Percentiles rank a stretch among this genome's conserved stretches.
These are phyloP conservation scores for Nannizziopsis arthrosporioides DNA, from an alignment of 2,329 filamentous ascomycete genomes.

Conservation along the genomic window DNA sequence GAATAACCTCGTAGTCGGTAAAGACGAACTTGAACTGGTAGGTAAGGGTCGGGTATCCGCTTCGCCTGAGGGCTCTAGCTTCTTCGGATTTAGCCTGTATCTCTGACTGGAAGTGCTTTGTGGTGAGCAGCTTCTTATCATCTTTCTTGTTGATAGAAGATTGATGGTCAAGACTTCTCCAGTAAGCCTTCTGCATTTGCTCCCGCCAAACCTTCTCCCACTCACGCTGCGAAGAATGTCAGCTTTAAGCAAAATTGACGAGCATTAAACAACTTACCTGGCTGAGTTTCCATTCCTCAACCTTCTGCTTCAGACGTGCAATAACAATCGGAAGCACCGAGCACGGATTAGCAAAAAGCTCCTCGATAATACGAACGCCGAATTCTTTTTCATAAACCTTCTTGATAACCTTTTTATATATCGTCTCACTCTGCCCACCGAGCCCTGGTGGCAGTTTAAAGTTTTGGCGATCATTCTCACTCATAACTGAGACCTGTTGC, in stretches of 20 bases:
- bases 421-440: slow-evolving; percentile 86
- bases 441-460: slow-evolving; percentile 76
- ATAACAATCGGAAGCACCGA: slow-evolving; percentile 81
- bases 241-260: neutral
- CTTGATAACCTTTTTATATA: slow-evolving; percentile 94
- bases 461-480: slow-evolving; percentile 54
- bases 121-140: slow-evolving; percentile 84
- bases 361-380: slow-evolving; percentile 72
- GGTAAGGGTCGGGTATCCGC: slow-evolving; percentile 48
- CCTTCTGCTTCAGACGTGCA: slow-evolving; percentile 82
- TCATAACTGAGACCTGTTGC: slow-evolving; percentile 75
- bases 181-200: slow-evolving; percentile 88
- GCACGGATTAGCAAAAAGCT: slow-evolving; percentile 74
- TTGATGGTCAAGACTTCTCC: slow-evolving; percentile 94
- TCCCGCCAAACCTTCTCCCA: slow-evolving; percentile 99
- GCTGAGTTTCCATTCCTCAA: slow-evolving; percentile 94
- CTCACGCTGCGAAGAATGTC: slow-evolving; percentile 50
- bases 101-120: slow-evolving; percentile 78
- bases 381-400: slow-evolving; percentile 86
- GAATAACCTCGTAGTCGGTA: slow-evolving; percentile 55
- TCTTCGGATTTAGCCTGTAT: slow-evolving; percentile 91
- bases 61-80: slow-evolving; percentile 59
- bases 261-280: slow-evolving; percentile 37
- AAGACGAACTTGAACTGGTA: slow-evolving; percentile 70
- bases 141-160: slow-evolving; percentile 75